Conservation (phyloP, 331 rosid species). For the Malus hybrid region DNA sequence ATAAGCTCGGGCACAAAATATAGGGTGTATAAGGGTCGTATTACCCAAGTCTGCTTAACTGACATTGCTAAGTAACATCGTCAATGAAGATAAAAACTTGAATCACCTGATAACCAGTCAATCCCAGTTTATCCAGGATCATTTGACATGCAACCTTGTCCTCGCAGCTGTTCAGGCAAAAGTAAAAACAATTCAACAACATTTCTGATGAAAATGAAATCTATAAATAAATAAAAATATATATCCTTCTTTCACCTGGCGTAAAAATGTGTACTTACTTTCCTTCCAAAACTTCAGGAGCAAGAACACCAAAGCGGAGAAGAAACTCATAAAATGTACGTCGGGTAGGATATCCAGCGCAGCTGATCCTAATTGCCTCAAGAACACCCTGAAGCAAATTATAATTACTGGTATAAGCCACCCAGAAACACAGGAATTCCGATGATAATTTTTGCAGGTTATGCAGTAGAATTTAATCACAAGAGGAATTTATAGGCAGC, state of each 20-base stretch:
- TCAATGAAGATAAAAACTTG: slow-evolving; percentile 5
- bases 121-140: slow-evolving; percentile 83
- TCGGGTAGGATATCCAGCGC: slow-evolving; percentile 99
- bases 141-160: slow-evolving; percentile 84
- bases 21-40: not conserved
- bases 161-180: slow-evolving; percentile 59
- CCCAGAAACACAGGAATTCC: slow-evolving; percentile 3
- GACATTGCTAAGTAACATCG: not conserved
- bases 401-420: slow-evolving; percentile 6
- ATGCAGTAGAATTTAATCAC: slow-evolving; percentile 11
- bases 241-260: not conserved
- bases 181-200: slow-evolving; percentile 6
- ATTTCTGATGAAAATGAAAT: not conserved
- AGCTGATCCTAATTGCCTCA: slow-evolving; percentile 98
- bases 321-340: slow-evolving; percentile 94
- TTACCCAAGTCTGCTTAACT: not conserved
- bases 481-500: slow-evolving; percentile 14
- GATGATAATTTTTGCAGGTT: not conserved
- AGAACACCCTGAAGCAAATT: slow-evolving; percentile 77
- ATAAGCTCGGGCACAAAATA: not conserved
- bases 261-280: slow-evolving; percentile 51
- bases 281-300: slow-evolving; percentile 90
- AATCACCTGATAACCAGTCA: slow-evolving; percentile 96
- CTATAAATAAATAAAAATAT: not conserved
- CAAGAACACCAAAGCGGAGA: slow-evolving; percentile 92